These are phyloP conservation scores for Leccinum incarnatum DNA, from an alignment of 768 basidiomycete species.

Conservation along the genomic window DNA sequence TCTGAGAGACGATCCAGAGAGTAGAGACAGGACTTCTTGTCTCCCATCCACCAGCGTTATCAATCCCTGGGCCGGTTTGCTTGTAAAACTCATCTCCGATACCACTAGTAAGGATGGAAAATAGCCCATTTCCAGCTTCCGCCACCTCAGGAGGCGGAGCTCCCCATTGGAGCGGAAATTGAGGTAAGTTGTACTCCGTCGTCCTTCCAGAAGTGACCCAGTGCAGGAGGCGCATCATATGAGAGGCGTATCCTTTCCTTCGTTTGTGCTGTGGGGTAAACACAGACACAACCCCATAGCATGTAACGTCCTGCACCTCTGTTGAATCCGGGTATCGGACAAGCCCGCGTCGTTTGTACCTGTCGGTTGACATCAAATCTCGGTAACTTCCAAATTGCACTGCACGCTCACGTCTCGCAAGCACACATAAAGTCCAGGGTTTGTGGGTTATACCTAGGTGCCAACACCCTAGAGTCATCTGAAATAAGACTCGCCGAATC, in stretches of 20 bases:
- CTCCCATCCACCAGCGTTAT: slow-evolving; percentile 43
- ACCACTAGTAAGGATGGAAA: slow-evolving; percentile 55
- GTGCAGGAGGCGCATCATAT: slow-evolving; percentile 67
- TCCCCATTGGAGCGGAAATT: slow-evolving; percentile 44
- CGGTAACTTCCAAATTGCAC: not conserved
- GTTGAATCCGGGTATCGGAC: slow-evolving; percentile 26
- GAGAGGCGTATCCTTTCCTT: slow-evolving; percentile 53
- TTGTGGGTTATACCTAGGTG: slow-evolving; percentile 46
- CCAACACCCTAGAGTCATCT: slow-evolving; percentile 50
- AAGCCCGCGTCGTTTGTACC: slow-evolving; percentile 34
- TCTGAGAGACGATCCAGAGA: slow-evolving; percentile 35
- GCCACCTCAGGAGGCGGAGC: slow-evolving; percentile 37
- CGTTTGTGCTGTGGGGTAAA: slow-evolving; percentile 51
- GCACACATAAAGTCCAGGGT: slow-evolving; percentile 57
- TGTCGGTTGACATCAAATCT: slow-evolving; percentile 17
- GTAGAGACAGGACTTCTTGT: slow-evolving; percentile 37
- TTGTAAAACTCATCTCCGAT: slow-evolving; percentile 47
- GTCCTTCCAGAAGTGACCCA: slow-evolving; percentile 44
- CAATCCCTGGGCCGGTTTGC: slow-evolving; percentile 35
- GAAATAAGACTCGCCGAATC: not conserved
- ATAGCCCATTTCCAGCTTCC: slow-evolving; percentile 38
- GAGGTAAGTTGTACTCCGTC: slow-evolving; percentile 28
- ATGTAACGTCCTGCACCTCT: slow-evolving; percentile 33
- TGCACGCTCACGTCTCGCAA: slow-evolving; percentile 55
- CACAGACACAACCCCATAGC: slow-evolving; percentile 56